phyloP scores from a whole-genome alignment of 2,329 filamentous ascomycete genomes.

The Penicillium griseofulvum region DNA sequence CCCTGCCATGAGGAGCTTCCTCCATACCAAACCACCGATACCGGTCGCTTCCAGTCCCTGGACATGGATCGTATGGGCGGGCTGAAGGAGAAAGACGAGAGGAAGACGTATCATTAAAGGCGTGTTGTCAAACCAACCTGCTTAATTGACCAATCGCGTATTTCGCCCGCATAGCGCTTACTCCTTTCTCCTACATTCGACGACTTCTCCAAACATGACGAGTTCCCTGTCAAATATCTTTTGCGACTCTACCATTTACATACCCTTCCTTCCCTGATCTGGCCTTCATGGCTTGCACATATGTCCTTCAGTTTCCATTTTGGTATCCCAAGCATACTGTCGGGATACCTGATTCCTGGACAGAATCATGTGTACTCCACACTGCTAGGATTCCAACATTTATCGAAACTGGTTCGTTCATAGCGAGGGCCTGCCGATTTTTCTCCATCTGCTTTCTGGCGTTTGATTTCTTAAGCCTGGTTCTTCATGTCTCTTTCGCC shows the following conservation, averaged over 20 bases:
- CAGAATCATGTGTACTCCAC: background rate
- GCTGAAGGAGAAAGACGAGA: slow-evolving; percentile 77
- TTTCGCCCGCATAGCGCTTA: background rate
- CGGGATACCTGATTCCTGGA: background rate
- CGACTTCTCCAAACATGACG: slow-evolving; percentile 35
- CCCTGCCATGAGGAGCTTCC: slow-evolving; percentile 78
- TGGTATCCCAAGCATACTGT: slow-evolving; percentile 4
- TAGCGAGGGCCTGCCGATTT: slow-evolving; percentile 31
- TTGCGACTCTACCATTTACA: slow-evolving; percentile 20
- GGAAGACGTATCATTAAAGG: slow-evolving; percentile 36
- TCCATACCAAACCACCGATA: slow-evolving; percentile 80
- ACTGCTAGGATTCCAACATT: slow-evolving; percentile 1
- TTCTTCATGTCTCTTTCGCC: slow-evolving; percentile 29
- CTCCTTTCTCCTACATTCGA: slow-evolving; percentile 19
- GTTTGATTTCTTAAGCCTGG: slow-evolving; percentile 30
- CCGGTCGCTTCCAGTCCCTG: slow-evolving; percentile 81
- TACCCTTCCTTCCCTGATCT: slow-evolving; percentile 22
- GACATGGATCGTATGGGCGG: slow-evolving; percentile 94
- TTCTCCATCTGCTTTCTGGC: slow-evolving; percentile 23
- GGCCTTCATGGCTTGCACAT: slow-evolving; percentile 34
- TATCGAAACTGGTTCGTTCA: slow-evolving; percentile 26
- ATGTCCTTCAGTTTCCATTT: slow-evolving; percentile 20
- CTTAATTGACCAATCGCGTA: background rate
- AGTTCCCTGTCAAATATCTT: slow-evolving; percentile 30
- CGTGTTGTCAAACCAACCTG: background rate